phyloP scores from a whole-genome alignment of 805 yeast species.

The Suhomyces sp. region DNA sequence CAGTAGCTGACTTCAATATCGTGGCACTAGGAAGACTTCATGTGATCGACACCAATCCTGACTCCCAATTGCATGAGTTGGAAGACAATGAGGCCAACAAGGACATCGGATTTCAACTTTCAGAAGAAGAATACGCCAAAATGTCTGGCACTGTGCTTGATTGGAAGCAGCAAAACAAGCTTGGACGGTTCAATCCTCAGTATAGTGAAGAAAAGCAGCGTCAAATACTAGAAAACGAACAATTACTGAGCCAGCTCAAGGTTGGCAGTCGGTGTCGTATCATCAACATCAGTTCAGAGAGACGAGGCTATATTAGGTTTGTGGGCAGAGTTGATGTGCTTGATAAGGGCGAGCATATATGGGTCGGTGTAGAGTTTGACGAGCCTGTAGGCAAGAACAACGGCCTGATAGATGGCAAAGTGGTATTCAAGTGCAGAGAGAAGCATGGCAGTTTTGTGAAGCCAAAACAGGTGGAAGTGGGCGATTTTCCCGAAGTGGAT shows the following conservation, averaged over 20 bases:
- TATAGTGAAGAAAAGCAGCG: constrained; percentile 28
- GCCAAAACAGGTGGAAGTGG: constrained; percentile 65
- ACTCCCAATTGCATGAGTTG: constrained; percentile 45
- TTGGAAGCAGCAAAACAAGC: constrained; percentile 68
- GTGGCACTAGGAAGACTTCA: constrained; percentile 48
- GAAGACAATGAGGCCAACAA: constrained; percentile 15
- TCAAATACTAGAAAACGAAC: constrained; percentile 28
- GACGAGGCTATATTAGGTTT: constrained; percentile 69
- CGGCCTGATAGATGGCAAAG: constrained; percentile 63
- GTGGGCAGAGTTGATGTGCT: constrained; percentile 68
- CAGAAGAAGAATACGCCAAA: constrained; percentile 59
- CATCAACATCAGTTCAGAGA: constrained; percentile 44
- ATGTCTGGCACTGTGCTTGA: constrained; percentile 61
- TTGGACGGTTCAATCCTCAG: constrained; percentile 72
- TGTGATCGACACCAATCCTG: constrained; percentile 54
- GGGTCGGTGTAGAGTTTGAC: constrained; percentile 87
- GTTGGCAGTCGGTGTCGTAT: constrained; percentile 55
- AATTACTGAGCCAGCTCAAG: constrained; percentile 23
- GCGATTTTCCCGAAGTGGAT: constrained; percentile 56
- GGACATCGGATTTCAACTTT: constrained; percentile 44
- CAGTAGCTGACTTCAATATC: constrained; percentile 26
- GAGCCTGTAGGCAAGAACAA: constrained; percentile 86
- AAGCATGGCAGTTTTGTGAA: constrained; percentile 77
- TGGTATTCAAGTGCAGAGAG: constrained; percentile 54
- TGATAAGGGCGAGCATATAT: constrained; percentile 44